These are phyloP conservation scores for Alnus rubra DNA, from an alignment of 306 rosid genomes.

Conservation along the genomic window DNA sequence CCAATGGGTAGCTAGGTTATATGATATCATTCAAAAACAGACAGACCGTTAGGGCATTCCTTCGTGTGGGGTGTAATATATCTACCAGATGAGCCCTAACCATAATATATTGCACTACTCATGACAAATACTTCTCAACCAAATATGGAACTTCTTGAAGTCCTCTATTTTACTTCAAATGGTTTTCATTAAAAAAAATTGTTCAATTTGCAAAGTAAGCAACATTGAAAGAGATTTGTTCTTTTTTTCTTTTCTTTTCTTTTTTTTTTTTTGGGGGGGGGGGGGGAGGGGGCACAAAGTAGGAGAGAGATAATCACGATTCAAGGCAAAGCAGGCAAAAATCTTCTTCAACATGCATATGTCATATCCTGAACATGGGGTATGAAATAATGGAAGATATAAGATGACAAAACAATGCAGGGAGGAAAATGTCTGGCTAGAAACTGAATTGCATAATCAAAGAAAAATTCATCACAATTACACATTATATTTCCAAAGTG, in stretches of 20 bases:
- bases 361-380: neutral
- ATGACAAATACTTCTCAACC: neutral
- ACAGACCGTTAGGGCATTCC: neutral
- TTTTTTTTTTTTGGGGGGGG: no score
- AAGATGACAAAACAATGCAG: neutral
- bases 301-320: neutral
- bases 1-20: conserved; percentile 1
- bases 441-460: neutral
- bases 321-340: neutral
- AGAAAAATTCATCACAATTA: neutral
- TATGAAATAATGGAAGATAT: neutral
- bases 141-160: neutral
- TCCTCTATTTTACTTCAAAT: neutral
- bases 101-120: conserved; percentile 1
- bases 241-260: no score
- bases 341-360: neutral
- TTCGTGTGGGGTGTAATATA: neutral
- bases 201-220: neutral
- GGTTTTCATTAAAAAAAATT: neutral
- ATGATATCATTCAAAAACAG: neutral
- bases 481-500: neutral
- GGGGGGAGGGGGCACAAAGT: no score
- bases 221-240: no score
- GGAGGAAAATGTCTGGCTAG: neutral
- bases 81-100: neutral